Evolutionary conservation across 805 yeast genomes (phyloP), one percentile per base, ranked within the genome.

Genomic region (Suhomyces pyralidae): DNA sequence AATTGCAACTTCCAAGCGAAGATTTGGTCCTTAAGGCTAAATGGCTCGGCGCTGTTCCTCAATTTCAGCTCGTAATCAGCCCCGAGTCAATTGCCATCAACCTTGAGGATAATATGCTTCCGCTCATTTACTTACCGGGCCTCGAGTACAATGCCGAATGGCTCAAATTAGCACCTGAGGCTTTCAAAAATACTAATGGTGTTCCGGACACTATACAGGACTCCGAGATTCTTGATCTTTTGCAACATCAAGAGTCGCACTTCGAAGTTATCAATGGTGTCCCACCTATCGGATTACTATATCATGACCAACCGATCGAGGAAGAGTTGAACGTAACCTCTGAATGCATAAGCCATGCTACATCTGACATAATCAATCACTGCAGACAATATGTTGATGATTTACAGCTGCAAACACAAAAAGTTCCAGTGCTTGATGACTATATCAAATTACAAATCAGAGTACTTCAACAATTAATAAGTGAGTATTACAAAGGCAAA

Each of bases 11-110:
- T 8, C 48, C 56, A n/a, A 40, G 58, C 7, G 36, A 45, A 10
- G 54, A 55, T 30, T 54, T 55, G 10, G 47, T 53, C 4, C 58
- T 52, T 14, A 54, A 60, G 9, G 52, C 62, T 34, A 66, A 66
- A 55, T 70, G 76, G 76, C 47, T 68, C 30, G 58, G 64, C 7
- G 59, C 69, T 3, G 32, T 60, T 20, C 72, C 73, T 0, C 59
- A 59, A 12, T 53, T 68, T n/a, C 73, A 68, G 47, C 26, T 66
- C 4, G 53, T 63, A 4, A 15, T 48, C 15, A 19, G 25, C 17
- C 46, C 46, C 12, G 48, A 53, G n/a, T 51, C 53, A 5, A 53
- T 57, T 1, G 55, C 56, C 32, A n/a, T 64, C 14, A 59, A 63
- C 28, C 55, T 64, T n/a, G 47, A 51, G 24, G 58, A 57, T 12